These are phyloP conservation scores for Brassica carinata DNA, from an alignment of 345 rosid genomes.

Conservation along the genomic window DNA sequence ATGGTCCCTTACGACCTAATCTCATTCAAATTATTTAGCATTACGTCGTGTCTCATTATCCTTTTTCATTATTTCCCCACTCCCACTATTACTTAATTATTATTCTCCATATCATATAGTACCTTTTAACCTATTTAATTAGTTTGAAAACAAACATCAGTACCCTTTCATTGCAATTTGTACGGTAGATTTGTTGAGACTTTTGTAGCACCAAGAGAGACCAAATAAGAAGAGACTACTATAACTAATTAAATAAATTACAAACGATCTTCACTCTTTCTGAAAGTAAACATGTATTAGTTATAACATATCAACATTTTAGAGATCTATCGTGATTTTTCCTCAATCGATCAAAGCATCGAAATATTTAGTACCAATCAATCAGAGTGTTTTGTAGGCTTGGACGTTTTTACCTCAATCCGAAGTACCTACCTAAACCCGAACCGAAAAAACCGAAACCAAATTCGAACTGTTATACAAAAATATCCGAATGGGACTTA, in stretches of 20 bases:
- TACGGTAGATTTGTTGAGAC: conserved; percentile 1
- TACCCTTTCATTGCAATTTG: not conserved
- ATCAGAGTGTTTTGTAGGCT: not conserved
- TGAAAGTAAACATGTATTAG: not conserved
- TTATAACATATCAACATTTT: not conserved
- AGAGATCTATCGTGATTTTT: not conserved
- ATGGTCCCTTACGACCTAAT: conserved; percentile 41
- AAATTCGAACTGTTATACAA: too few species aligned
- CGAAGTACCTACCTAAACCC: too few species aligned
- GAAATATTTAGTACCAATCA: not conserved
- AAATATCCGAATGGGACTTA: too few species aligned
- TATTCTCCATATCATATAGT: conserved; percentile 1
- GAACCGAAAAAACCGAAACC: too few species aligned
- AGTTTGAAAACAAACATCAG: not conserved
- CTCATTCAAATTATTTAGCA: conserved; percentile 5
- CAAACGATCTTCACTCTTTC: not conserved
- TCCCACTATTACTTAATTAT: not conserved
- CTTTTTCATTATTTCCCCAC: not conserved
- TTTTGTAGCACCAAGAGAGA: not conserved
- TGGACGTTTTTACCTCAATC: too few species aligned
- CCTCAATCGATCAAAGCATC: not conserved
- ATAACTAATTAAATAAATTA: not conserved
- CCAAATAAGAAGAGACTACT: not conserved
- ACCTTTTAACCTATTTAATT: not conserved
- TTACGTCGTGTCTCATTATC: not conserved